Evolutionary conservation across 768 basidiomycete species (phyloP).

Genomic region (Termitomyces titanicus): DNA sequence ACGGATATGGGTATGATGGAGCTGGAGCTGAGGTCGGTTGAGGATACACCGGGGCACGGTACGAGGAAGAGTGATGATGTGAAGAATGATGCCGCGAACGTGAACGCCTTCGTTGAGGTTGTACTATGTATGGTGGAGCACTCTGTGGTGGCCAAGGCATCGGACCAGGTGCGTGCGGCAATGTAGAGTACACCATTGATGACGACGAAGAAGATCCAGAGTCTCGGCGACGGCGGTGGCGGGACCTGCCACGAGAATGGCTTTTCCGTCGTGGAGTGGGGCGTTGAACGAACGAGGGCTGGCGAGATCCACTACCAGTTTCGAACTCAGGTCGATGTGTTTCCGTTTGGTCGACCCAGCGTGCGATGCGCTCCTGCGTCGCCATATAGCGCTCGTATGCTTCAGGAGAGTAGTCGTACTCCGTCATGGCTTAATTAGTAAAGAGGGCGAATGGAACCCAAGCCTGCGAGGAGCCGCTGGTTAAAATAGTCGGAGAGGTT

Average conservation of each 20-base stretch:
- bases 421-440: constrained; percentile 37
- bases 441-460: not conserved
- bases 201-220: constrained; percentile 13
- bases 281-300: constrained; percentile 7
- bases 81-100: constrained; percentile 2
- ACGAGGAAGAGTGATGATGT: not conserved
- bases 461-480: not conserved
- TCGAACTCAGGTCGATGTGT: constrained; percentile 29
- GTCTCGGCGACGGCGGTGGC: constrained; percentile 2
- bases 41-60: constrained; percentile 2
- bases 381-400: constrained; percentile 46
- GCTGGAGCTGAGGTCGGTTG: constrained; percentile 4
- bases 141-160: constrained; percentile 3
- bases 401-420: constrained; percentile 60
- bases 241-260: not conserved
- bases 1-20: constrained; percentile 1
- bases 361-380: constrained; percentile 43
- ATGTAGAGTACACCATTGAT: not conserved
- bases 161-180: constrained; percentile 6
- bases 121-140: not conserved
- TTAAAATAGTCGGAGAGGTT: not conserved
- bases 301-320: not conserved
- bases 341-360: constrained; percentile 50
- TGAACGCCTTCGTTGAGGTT: not conserved
- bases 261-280: not conserved